These are phyloP conservation scores for Centrapalus pauciflorus DNA, from an alignment of 129 eudicot species.

Conservation along the genomic window DNA sequence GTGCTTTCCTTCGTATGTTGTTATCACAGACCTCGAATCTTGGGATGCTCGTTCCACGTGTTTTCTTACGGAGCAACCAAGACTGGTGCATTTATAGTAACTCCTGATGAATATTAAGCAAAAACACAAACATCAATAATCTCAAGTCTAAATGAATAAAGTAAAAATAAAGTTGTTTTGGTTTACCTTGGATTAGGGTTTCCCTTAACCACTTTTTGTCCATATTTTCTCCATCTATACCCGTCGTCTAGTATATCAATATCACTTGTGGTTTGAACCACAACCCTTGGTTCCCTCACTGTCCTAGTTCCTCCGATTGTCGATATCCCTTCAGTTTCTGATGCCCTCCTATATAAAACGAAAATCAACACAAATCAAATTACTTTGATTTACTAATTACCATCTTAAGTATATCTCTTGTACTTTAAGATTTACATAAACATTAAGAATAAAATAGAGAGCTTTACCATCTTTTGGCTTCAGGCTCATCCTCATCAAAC, in stretches of 20 bases:
- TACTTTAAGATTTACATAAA: background rate
- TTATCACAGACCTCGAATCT: conserved; percentile 66
- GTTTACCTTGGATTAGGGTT: conserved; percentile 96
- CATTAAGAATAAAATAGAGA: background rate
- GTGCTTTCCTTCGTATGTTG: conserved; percentile 94
- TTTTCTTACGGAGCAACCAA: conserved; percentile 74
- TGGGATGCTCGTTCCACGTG: conserved; percentile 88
- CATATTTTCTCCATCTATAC: conserved; percentile 91
- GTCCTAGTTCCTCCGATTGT: conserved; percentile 59
- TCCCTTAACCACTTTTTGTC: conserved; percentile 95
- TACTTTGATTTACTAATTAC: background rate
- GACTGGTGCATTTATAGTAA: conserved; percentile 81
- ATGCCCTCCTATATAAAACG: conserved; percentile 46
- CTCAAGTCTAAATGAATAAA: background rate
- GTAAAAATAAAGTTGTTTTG: background rate
- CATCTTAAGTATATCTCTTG: background rate
- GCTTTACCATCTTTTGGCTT: conserved; percentile 68
- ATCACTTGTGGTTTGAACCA: conserved; percentile 91
- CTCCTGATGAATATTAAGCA: conserved; percentile 41
- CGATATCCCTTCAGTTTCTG: conserved; percentile 56
- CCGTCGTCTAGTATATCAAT: conserved; percentile 94
- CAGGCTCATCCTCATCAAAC: conserved; percentile 59
- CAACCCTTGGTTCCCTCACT: conserved; percentile 91
- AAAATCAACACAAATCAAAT: background rate
- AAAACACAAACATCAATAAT: background rate